Base-by-base conservation (phyloP, 352 stramenopile genomes). In the Phytophthora palmivora region DNA sequence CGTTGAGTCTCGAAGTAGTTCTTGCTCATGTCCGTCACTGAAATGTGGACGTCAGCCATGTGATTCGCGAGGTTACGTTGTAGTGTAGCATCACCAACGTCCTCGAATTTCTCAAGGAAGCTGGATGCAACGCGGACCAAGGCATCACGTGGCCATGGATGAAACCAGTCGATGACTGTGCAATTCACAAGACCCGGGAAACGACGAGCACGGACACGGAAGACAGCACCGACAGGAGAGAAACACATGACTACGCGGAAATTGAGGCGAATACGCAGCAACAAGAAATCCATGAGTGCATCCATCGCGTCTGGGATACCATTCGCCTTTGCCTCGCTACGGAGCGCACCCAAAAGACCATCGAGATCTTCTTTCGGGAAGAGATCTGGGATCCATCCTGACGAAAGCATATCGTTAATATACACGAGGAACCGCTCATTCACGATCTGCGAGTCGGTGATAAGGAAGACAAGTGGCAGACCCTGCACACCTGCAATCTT, bases 401-500 rank as follows among this genome's bases (percentile, higher is more conserved):
- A 84, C 22, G 90, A 96, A 6, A 99, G 80, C 72, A 99, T 98
- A 37, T 98, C 94, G 78, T 99, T 99, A 64, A 99, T 99, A 72
- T 98, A 99, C 36, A 99, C 97, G 4, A 99, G 87, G 76, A 99
- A 99, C 14, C 95, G 82, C 51, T 99, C 96, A 66, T 99, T 97
- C 33, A 99, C 94, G 69, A 99, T 99, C 75, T 99, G 96, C 33
- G 96, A 97, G 75, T 99, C 97, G 0, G 96, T 99, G 58, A 99
- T 98, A 14, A 99, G 76, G 64, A 99, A 99, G 15, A 99, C 88
- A 19, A 98, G 89, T 10, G 88, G 94, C 2, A 97, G 79, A 4
- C 94, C 95, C 53, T 98, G 96, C 18, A 98, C 90, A 39, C 95
- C 95, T n/a, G 95, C 89, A 16, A 94, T 72, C 65, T 98, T 97